phyloP scores from a whole-genome alignment of 2,329 filamentous ascomycete genomes.

The Bipolaris sorokiniana region DNA sequence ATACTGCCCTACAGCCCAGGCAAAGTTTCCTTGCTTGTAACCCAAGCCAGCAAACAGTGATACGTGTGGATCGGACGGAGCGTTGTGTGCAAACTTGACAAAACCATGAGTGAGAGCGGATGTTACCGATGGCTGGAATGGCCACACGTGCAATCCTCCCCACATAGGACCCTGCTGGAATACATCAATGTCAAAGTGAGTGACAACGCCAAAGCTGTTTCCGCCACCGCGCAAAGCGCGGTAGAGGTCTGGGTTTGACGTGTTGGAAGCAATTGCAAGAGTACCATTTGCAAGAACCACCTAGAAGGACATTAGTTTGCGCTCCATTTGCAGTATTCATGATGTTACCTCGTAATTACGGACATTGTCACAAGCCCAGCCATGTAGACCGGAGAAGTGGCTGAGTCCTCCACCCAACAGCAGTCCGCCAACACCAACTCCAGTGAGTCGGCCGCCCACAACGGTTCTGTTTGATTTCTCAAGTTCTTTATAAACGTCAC shows the following conservation, averaged over 20 bases:
- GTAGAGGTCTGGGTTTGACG: constrained; percentile 48
- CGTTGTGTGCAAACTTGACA: constrained; percentile 2
- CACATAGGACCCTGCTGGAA: constrained; percentile 25
- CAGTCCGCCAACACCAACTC: constrained; percentile 33
- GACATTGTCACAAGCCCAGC: constrained; percentile 44
- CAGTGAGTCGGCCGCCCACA: constrained; percentile 21
- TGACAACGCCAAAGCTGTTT: constrained; percentile 38
- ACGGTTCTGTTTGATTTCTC: constrained; percentile 9
- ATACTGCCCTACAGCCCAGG: constrained; percentile 3
- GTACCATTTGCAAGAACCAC: constrained; percentile 24
- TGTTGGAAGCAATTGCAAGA: constrained; percentile 22
- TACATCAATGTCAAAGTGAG: constrained; percentile 19
- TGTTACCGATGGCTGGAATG: constrained; percentile 2
- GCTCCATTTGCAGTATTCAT: neutral
- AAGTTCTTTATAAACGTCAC: constrained; percentile 35
- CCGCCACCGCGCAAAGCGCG: constrained; percentile 42
- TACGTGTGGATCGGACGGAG: neutral
- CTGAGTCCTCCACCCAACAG: constrained; percentile 42
- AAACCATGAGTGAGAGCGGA: neutral
- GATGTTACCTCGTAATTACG: constrained; percentile 34
- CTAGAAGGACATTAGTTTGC: neutral
- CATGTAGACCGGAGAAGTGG: constrained; percentile 36
- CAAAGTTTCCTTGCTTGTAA: constrained; percentile 5
- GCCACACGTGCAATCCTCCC: constrained; percentile 6
- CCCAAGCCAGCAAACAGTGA: constrained; percentile 5